Evolutionary conservation across 495 filamentous ascomycete species (phyloP).

Genomic region (Parmelia sp.): DNA sequence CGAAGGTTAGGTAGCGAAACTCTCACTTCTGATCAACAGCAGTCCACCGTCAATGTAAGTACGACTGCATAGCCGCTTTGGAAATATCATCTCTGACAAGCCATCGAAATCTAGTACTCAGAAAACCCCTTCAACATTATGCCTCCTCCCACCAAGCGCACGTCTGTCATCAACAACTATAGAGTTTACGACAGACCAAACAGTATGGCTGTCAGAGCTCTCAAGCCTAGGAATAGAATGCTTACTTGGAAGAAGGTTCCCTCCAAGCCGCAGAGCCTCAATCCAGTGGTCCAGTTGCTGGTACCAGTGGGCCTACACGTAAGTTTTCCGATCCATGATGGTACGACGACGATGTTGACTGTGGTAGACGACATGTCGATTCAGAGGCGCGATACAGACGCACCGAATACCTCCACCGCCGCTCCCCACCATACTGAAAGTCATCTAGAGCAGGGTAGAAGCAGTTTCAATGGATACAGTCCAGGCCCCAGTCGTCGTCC

Average conservation of each 20-base stretch:
- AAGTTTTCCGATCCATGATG: background rate
- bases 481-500: background rate
- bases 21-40: no score
- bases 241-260: background rate
- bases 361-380: background rate
- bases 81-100: background rate
- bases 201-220: background rate
- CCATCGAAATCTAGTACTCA: background rate
- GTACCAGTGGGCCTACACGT: background rate
- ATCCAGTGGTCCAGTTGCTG: background rate
- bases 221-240: background rate
- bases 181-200: background rate
- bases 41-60: no score
- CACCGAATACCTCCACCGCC: no score
- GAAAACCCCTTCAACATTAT: background rate
- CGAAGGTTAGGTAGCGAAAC: no score
- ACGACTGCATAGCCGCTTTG: no score
- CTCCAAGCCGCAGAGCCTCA: background rate
- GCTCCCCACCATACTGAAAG: background rate
- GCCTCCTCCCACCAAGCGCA: background rate
- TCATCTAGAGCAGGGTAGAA: background rate
- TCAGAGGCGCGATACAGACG: no score
- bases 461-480: background rate
- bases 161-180: background rate
- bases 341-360: background rate